These are phyloP conservation scores for Phtheirospermum japonicum DNA, from an alignment of 257 asterid species.

Conservation along the genomic window DNA sequence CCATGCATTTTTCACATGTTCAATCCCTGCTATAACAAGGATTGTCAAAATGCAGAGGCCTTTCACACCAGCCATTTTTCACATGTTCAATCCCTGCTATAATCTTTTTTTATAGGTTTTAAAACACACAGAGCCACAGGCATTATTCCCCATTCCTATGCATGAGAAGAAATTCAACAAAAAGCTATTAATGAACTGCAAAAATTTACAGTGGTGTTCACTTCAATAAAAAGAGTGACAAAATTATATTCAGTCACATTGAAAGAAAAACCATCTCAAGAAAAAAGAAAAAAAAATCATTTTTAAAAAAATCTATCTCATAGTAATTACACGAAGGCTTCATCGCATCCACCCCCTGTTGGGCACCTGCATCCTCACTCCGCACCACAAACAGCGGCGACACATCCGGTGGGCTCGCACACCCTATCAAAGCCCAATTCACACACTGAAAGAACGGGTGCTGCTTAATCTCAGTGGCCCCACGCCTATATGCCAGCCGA, in stretches of 20 bases:
- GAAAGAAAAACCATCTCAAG: conserved; percentile 18
- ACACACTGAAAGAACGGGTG: conserved; percentile 58
- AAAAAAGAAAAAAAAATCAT: neutral
- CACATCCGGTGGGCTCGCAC: conserved; percentile 57
- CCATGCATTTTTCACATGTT: neutral
- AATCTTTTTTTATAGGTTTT: no score
- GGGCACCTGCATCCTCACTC: conserved; percentile 25
- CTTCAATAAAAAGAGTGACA: conserved; percentile 26
- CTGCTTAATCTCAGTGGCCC: no score
- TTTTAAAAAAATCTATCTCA: conserved; percentile 55
- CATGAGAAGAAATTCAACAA: no score
- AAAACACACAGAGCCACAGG: no score
- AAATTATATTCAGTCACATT: conserved; percentile 22
- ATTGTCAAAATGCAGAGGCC: no score
- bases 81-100: no score
- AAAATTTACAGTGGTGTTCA: conserved; percentile 31
- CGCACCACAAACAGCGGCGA: conserved; percentile 35
- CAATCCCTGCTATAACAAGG: no score
- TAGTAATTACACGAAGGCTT: conserved; percentile 61
- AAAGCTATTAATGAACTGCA: conserved; percentile 25
- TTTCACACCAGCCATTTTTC: no score
- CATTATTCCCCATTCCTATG: no score
- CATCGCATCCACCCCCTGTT: conserved; percentile 52
- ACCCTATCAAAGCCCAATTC: conserved; percentile 58
- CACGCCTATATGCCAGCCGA: no score